Base-by-base conservation (phyloP, 2,329 filamentous ascomycete species). In the Orbilia oligospora region DNA sequence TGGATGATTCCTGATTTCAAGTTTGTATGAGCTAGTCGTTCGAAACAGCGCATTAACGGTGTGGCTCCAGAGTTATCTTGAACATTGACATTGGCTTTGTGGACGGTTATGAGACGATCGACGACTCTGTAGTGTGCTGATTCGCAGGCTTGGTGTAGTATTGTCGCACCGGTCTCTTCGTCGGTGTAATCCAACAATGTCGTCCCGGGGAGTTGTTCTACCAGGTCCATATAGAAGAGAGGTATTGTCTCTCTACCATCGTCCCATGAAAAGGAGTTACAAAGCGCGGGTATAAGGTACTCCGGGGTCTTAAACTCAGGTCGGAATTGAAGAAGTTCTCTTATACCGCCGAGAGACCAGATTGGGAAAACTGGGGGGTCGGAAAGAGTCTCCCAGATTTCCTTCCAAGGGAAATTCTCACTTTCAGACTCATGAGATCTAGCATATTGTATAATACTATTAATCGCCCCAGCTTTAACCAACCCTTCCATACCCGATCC, bases 1-100 rank as follows among this genome's bases (percentile, higher is more conserved):
- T 53, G 10, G 16, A 68, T n/a, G 5, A 64, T 27, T 9, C 49
- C 56, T 14, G 18, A n/a, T 3, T n/a, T 9, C 14, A 38, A 16
- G 10, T 30, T 56, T 3, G 5, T 1, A 3, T 24, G 8, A 3
- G 51, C 49, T 2, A 41, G 5, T 1, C 8, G 1, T 8, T 38
- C 18, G 27, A 77, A 77, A 38, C 73, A 77, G 9, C 18, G 38
- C 68, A 77, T 71, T 20, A 77, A 49, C 16, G 73, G 61, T 18
- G 73, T 77, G 6, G n/a, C 16, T 14, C 73, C 73, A 20, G 20
- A 33, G 6, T 53, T 55, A 38, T 77, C 58, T 12, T 68, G 67
- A 12, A 36, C 55, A 46, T 77, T 64, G 16, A 77, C 30, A 12
- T 77, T 22, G 16, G 33, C 27, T 2, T 49, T 38, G 18, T 68